Evolutionary conservation across 2,329 filamentous ascomycete species (phyloP).

Genomic region (Alternaria conjuncta): DNA sequence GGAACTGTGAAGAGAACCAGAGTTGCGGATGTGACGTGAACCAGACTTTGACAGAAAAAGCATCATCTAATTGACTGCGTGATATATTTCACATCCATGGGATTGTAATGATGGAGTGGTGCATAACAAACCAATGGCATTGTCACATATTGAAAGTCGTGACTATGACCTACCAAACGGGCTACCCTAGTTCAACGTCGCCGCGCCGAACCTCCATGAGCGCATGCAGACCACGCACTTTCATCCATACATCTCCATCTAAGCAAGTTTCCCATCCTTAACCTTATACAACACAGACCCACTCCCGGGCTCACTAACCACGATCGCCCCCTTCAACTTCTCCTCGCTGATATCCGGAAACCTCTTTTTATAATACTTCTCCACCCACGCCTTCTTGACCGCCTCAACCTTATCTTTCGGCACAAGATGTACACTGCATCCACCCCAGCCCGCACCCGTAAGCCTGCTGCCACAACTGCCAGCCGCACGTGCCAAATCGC

Average conservation of each 20-base stretch:
- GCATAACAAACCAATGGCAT: not conserved
- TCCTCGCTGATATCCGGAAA: slow-evolving; percentile 72
- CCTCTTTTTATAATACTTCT: slow-evolving; percentile 80
- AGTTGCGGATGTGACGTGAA: not conserved
- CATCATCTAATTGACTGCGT: not conserved
- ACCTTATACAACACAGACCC: slow-evolving; percentile 59
- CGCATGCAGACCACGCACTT: too few species aligned
- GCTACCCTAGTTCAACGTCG: not conserved
- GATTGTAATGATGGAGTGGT: not conserved
- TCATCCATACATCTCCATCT: not conserved
- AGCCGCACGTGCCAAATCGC: slow-evolving; percentile 75
- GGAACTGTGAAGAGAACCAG: not conserved
- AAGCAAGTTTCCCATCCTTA: slow-evolving; percentile 39
- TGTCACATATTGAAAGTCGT: not conserved
- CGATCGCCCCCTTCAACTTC: slow-evolving; percentile 78
- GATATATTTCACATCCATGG: not conserved
- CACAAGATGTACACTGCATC: slow-evolving; percentile 92
- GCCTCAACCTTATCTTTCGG: slow-evolving; percentile 79
- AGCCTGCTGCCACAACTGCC: slow-evolving; percentile 85
- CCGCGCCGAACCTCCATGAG: not conserved
- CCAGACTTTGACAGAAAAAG: not conserved
- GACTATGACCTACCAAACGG: not conserved
- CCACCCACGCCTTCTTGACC: slow-evolving; percentile 78
- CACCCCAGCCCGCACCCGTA: slow-evolving; percentile 96
- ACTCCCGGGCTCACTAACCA: slow-evolving; percentile 85